Evolutionary conservation across 371 early-diverging fungal genomes (phyloP).

Genomic region (Quaeritorhiza haematococci): DNA sequence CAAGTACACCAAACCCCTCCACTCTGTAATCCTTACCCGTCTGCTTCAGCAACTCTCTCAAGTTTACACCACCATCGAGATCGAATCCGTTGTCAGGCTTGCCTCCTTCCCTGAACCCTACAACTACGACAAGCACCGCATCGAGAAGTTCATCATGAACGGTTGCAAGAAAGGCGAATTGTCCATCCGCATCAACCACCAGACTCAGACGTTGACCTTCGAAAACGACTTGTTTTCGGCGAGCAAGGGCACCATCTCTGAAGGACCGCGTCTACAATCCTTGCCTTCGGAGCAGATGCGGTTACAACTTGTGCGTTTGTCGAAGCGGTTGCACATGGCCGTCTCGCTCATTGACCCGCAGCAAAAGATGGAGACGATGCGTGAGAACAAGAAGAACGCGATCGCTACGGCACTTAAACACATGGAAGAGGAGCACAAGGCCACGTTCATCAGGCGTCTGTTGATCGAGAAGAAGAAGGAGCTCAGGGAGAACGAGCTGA

Average conservation of each 20-base stretch:
- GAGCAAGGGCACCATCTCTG: slow-evolving; percentile 60
- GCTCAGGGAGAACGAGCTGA: slow-evolving; percentile 62
- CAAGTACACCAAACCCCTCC: slow-evolving; percentile 88
- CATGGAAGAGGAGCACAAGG: slow-evolving; percentile 79
- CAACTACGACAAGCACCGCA: slow-evolving; percentile 77
- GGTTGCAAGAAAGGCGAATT: slow-evolving; percentile 94
- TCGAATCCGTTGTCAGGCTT: slow-evolving; percentile 83
- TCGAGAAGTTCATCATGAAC: slow-evolving; percentile 96
- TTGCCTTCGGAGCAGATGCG: slow-evolving; percentile 66
- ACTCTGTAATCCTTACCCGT: slow-evolving; percentile 90
- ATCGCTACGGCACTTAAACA: slow-evolving; percentile 34
- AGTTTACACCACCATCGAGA: slow-evolving; percentile 93
- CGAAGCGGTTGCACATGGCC: slow-evolving; percentile 69
- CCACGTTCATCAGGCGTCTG: slow-evolving; percentile 68
- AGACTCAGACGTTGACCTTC: slow-evolving; percentile 82
- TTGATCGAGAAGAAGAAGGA: slow-evolving; percentile 92
- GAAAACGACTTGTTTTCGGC: slow-evolving; percentile 79
- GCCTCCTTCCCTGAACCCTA: slow-evolving; percentile 76
- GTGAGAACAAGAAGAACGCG: slow-evolving; percentile 26
- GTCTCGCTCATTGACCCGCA: slow-evolving; percentile 81
- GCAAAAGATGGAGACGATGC: slow-evolving; percentile 56
- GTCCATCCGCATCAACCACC: slow-evolving; percentile 90
- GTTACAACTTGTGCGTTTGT: slow-evolving; percentile 33
- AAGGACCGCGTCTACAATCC: slow-evolving; percentile 76
- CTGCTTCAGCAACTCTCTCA: slow-evolving; percentile 91